Evolutionary conservation across 2,329 filamentous ascomycete species (phyloP).

Genomic region (Calonectria hawksworthii): DNA sequence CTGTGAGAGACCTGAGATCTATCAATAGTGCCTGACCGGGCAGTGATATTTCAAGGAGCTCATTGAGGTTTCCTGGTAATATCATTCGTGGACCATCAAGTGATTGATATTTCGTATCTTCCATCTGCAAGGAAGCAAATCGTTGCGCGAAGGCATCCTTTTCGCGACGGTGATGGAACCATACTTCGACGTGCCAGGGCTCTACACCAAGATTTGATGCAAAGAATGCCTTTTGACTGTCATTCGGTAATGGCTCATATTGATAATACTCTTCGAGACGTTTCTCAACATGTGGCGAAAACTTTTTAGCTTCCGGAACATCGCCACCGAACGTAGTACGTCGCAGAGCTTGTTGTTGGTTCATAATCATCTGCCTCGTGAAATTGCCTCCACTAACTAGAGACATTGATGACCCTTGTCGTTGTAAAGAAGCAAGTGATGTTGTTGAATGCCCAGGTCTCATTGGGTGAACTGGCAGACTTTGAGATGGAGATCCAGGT

Average conservation of each 20-base stretch:
- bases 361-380: constrained; percentile 59
- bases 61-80: constrained; percentile 64
- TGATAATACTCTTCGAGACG: constrained; percentile 69
- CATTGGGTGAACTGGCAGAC: constrained; percentile 32
- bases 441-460: constrained; percentile 41
- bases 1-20: constrained; percentile 62
- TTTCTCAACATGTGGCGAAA: constrained; percentile 63
- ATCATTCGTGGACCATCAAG: constrained; percentile 61
- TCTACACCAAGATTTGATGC: constrained; percentile 69
- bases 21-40: constrained; percentile 62
- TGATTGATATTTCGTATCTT: constrained; percentile 49
- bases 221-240: constrained; percentile 65
- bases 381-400: constrained; percentile 45
- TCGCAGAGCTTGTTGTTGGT: constrained; percentile 59
- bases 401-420: constrained; percentile 39
- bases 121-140: constrained; percentile 60
- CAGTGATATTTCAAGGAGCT: constrained; percentile 64
- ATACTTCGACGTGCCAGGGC: constrained; percentile 65
- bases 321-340: constrained; percentile 56
- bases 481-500: constrained; percentile 41
- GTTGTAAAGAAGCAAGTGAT: constrained; percentile 41
- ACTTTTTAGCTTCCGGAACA: constrained; percentile 58
- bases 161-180: constrained; percentile 68
- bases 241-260: constrained; percentile 61
- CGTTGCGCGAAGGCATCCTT: constrained; percentile 61